Conservation (phyloP, 306 rosid genomes). For the Trifolium repens region DNA sequence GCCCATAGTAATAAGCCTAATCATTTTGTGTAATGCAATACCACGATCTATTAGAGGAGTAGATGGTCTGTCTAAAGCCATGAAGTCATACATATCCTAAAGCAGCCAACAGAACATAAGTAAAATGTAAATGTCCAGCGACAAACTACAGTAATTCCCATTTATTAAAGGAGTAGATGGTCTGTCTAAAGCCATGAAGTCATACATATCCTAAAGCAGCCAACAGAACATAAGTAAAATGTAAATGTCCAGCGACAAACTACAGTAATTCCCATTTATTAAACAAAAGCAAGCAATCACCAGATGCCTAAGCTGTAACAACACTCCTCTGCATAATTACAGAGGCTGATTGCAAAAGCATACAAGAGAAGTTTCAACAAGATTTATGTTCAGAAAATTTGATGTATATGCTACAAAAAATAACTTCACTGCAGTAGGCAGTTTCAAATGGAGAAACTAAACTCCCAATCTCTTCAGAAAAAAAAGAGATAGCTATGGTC, state of each 20-base stretch:
- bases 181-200: conserved; percentile 85
- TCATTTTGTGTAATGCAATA: conserved; percentile 96
- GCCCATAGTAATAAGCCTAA: conserved; percentile 94
- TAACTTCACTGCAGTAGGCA: conserved; percentile 28
- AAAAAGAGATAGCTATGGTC: conserved; percentile 12
- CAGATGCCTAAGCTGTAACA: conserved; percentile 17
- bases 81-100: conserved; percentile 98
- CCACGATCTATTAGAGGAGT: conserved; percentile 93
- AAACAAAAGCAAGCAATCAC: conserved; percentile 13
- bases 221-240: conserved; percentile 34
- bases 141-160: conserved; percentile 23
- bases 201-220: conserved; percentile 94
- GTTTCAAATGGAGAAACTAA: conserved; percentile 33
- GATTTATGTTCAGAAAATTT: conserved; percentile 32
- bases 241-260: conserved; percentile 14
- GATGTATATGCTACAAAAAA: conserved; percentile 31
- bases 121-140: conserved; percentile 29
- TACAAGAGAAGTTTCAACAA: conserved; percentile 25
- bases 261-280: conserved; percentile 19
- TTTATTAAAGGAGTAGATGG: conserved; percentile 79
- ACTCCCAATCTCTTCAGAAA: conserved; percentile 4
- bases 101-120: conserved; percentile 37
- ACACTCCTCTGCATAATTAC: conserved; percentile 30
- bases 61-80: conserved; percentile 88
- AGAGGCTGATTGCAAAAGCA: conserved; percentile 37